Evolutionary conservation across 805 yeast genomes (phyloP), one percentile per base, ranked within the genome.

Genomic region (Starmerella scarabaei): DNA sequence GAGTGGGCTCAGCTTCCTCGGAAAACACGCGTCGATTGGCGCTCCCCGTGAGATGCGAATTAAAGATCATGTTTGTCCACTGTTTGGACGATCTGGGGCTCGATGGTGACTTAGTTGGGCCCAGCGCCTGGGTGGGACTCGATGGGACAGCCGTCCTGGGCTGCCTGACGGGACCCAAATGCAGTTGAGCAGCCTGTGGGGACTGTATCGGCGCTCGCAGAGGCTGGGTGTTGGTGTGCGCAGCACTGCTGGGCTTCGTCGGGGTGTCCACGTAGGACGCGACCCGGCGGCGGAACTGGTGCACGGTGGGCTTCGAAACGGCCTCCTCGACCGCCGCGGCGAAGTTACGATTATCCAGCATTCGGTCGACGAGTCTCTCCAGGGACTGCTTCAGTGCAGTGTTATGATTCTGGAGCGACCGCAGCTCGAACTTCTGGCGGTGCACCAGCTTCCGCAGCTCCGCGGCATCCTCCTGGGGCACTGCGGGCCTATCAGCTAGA

Each of bases 341-440:
- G 42, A 59, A 59, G 33, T 51, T 54, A 29, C 45, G 35, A 38
- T 53, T 54, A 37, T 56, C 61, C 15, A 60, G 52, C 36, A 60
- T 53, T 6, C 63, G 54, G 30, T 50, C 49, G 4, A 60, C 61
- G 15, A 60, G 53, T 11, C 59, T 47, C 43, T 60, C 63, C 24
- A 59, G 48, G 11, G 61, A 53, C 17, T 44, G 37, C 26, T 49
- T 51, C 21, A 60, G 53, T 12, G 62, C 63, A 17, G 38, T 36
- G 49, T 58, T 58, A 43, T 59, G 52, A 43, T 57, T 54, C 11
- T 41, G 44, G 15, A 57, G 51, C 8, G 59, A 43, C 34, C 40
- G 42, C 33, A 44, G 44, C 40, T 57, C 57, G 37, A 58, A 59
- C 37, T 49, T 41, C 40, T 56, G 51, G 27, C 47, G 40, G 36